phyloP scores from a whole-genome alignment of 2,329 filamentous ascomycete genomes.

The Grosmannia penicillata region DNA sequence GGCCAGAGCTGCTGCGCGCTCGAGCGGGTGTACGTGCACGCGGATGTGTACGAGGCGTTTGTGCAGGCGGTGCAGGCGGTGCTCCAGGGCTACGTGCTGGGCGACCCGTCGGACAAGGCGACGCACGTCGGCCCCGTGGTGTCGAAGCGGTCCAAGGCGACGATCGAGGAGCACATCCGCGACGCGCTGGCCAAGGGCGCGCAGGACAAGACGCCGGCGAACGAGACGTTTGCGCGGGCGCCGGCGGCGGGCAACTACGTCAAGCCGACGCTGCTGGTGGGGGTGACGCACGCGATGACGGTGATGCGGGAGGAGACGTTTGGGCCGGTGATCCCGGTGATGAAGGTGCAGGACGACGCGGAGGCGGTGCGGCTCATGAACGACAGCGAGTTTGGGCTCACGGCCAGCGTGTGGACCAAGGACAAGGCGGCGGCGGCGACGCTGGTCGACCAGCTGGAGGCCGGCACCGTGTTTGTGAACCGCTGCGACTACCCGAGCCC shows the following conservation, averaged over 20 bases:
- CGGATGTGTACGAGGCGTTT: slow-evolving; percentile 71
- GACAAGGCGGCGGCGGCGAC: slow-evolving; percentile 62
- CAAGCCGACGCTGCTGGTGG: slow-evolving; percentile 66
- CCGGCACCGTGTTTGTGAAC: slow-evolving; percentile 93
- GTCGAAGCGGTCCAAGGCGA: slow-evolving; percentile 61
- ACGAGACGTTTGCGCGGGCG: slow-evolving; percentile 57
- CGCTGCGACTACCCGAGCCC: slow-evolving; percentile 84
- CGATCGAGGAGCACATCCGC: slow-evolving; percentile 64
- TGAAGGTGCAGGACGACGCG: slow-evolving; percentile 67
- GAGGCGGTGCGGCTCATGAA: slow-evolving; percentile 85
- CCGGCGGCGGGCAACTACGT: slow-evolving; percentile 79
- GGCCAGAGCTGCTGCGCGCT: slow-evolving; percentile 95
- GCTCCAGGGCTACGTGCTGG: slow-evolving; percentile 66
- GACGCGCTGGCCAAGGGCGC: slow-evolving; percentile 77
- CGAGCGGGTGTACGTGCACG: slow-evolving; percentile 82
- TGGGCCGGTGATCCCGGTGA: slow-evolving; percentile 79
- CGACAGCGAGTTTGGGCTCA: slow-evolving; percentile 84
- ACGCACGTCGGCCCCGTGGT: slow-evolving; percentile 84
- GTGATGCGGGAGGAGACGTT: slow-evolving; percentile 95
- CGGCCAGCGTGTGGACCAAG: slow-evolving; percentile 95
- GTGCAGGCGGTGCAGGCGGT: slow-evolving; percentile 67
- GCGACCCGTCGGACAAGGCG: slow-evolving; percentile 66
- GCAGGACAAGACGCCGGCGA: slow-evolving; percentile 69
- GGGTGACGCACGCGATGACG: slow-evolving; percentile 67
- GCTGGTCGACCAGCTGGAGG: slow-evolving; percentile 69